A percentile compares a stretch with the other conserved stretches of the same genome.
Conservation (phyloP, 257 asterid genomes). For the Salvia hispanica region DNA sequence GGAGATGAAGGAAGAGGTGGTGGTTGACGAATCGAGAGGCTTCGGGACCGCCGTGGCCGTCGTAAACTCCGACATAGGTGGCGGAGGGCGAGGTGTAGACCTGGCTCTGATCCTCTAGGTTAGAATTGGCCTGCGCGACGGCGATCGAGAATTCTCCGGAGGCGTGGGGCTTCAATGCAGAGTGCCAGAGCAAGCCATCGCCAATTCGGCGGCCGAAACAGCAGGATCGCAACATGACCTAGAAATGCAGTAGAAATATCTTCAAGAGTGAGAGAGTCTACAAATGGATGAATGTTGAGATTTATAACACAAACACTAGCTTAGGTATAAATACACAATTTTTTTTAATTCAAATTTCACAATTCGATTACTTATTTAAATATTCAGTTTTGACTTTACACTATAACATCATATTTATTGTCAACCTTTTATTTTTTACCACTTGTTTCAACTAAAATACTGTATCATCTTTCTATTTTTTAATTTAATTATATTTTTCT, state of each 20-base stretch:
- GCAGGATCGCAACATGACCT: constrained; percentile 69
- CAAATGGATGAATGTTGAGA: too few species aligned
- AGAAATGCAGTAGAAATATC: not conserved
- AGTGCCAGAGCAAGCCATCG: constrained; percentile 80
- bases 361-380: too few species aligned
- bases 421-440: too few species aligned
- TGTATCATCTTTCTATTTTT: too few species aligned
- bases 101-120: constrained; percentile 89
- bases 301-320: too few species aligned
- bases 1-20: constrained; percentile 76
- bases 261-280: not conserved
- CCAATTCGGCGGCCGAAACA: constrained; percentile 56
- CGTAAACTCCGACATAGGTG: constrained; percentile 89
- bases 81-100: constrained; percentile 90
- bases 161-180: constrained; percentile 81
- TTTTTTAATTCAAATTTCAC: too few species aligned
- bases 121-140: constrained; percentile 91
- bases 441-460: too few species aligned
- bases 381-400: too few species aligned
- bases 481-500: too few species aligned
- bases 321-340: too few species aligned
- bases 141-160: constrained; percentile 92
- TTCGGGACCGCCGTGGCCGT: constrained; percentile 98
- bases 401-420: too few species aligned
- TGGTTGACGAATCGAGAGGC: constrained; percentile 87